Conservation (phyloP, 345 rosid genomes). For the Salix koriyanagi region DNA sequence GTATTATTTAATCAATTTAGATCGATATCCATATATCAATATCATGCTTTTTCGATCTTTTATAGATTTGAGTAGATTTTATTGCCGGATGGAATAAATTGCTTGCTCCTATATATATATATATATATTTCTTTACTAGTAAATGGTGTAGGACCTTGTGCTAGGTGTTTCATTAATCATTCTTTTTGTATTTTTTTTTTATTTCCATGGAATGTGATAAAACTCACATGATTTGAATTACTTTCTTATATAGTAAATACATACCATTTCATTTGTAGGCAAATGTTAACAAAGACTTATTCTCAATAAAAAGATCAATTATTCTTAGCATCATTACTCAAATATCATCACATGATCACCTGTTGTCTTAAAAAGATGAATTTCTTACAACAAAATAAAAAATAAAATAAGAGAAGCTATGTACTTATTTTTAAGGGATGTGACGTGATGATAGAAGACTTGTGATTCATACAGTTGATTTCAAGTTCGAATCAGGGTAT, state of each 20-base stretch:
- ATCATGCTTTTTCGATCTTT: neutral
- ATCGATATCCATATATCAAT: neutral
- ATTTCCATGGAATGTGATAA: neutral
- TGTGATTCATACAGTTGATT: fast-evolving
- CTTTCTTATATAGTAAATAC: neutral
- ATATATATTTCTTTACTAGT: too few relatives aligned
- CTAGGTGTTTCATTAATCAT: neutral
- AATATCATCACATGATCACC: neutral
- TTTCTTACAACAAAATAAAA: neutral
- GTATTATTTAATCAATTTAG: neutral
- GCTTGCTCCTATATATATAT: neutral
- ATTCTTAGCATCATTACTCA: neutral
- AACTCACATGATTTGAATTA: neutral
- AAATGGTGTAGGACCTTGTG: neutral
- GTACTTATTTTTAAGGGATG: too few relatives aligned
- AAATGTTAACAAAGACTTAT: neutral
- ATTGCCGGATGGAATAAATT: neutral
- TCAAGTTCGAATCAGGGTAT: too few relatives aligned
- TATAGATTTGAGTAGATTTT: neutral
- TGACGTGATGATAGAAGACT: too few relatives aligned
- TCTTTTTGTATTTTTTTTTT: neutral
- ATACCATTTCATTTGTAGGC: neutral
- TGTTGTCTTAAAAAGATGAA: neutral
- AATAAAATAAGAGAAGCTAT: too few relatives aligned
- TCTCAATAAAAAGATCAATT: neutral